Evolutionary conservation across 2,329 filamentous ascomycete genomes (phyloP).

Genomic region (Fusarium denticulatum): DNA sequence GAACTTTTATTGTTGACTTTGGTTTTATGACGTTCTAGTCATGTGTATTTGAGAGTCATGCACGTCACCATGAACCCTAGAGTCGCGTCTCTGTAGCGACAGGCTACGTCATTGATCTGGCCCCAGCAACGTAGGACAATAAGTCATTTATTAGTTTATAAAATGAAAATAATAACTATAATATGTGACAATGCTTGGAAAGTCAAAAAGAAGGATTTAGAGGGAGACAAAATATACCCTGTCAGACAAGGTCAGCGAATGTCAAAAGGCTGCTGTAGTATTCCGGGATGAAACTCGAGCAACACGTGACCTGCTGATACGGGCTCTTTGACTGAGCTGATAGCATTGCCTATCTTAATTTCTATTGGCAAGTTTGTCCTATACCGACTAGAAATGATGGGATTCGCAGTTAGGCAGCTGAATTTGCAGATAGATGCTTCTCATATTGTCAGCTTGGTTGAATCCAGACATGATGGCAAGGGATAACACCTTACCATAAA

Average conservation of each 20-base stretch:
- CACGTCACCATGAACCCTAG: constrained; percentile 23
- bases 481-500: neutral
- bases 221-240: too few species aligned
- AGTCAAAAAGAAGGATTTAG: neutral
- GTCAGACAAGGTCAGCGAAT: neutral
- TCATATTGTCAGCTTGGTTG: fast-evolving
- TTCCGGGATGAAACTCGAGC: neutral
- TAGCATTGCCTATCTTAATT: neutral
- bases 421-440: neutral
- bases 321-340: neutral
- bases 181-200: fast-evolving
- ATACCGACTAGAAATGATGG: neutral
- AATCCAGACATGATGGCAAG: fast-evolving
- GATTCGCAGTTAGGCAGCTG: fast-evolving
- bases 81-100: constrained; percentile 15
- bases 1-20: neutral
- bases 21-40: neutral
- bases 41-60: neutral
- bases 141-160: fast-evolving
- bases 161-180: fast-evolving
- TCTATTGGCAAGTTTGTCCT: neutral
- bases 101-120: neutral
- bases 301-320: neutral
- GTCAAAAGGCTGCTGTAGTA: too few species aligned
- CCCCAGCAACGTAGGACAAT: neutral